A percentile compares a stretch with the other conserved stretches of the same genome.
These are phyloP conservation scores for Leccinellum luteum DNA, from an alignment of 768 basidiomycete species.

Conservation along the genomic window DNA sequence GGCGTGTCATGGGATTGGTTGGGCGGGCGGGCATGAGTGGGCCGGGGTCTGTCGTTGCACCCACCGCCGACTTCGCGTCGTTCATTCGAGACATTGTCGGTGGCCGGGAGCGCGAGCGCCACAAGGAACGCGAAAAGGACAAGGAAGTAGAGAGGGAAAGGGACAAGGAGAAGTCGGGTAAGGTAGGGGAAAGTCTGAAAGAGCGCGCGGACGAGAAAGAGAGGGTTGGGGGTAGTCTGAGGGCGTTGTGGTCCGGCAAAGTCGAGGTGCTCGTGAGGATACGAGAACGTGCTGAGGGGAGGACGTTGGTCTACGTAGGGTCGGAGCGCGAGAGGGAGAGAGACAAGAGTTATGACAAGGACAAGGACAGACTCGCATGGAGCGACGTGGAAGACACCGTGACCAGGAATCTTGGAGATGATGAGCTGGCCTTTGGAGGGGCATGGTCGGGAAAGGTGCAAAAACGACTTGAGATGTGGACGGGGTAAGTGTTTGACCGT, in stretches of 20 bases:
- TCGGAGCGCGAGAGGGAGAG: conserved; percentile 28
- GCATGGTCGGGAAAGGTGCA: conserved; percentile 43
- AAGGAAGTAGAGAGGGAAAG: conserved; percentile 32
- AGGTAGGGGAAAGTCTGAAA: conserved; percentile 32
- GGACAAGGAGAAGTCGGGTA: conserved; percentile 38
- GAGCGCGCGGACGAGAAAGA: conserved; percentile 36
- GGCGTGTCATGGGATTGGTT: conserved; percentile 39
- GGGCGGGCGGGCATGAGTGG: conserved; percentile 36
- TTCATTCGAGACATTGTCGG: conserved; percentile 47
- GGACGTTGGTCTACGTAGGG: conserved; percentile 7
- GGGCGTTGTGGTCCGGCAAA: conserved; percentile 33
- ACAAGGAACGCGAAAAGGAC: conserved; percentile 34
- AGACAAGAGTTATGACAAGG: conserved; percentile 27
- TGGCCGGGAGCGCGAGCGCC: conserved; percentile 29
- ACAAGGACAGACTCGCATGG: conserved; percentile 27
- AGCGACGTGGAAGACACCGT: conserved; percentile 31
- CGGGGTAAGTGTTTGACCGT: conserved; percentile 36
- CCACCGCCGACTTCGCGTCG: conserved; percentile 49
- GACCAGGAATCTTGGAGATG: conserved; percentile 26
- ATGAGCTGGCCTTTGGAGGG: conserved; percentile 34
- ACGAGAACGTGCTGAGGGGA: conserved; percentile 29
- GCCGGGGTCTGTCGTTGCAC: conserved; percentile 42
- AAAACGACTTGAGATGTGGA: conserved; percentile 48
- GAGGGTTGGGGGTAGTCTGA: conserved; percentile 31
- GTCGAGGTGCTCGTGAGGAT: conserved; percentile 26